Percentiles rank a stretch among this genome's conserved stretches.
These are phyloP conservation scores for Candida khao-thaluensis DNA, from an alignment of 805 yeast species.

Conservation along the genomic window DNA sequence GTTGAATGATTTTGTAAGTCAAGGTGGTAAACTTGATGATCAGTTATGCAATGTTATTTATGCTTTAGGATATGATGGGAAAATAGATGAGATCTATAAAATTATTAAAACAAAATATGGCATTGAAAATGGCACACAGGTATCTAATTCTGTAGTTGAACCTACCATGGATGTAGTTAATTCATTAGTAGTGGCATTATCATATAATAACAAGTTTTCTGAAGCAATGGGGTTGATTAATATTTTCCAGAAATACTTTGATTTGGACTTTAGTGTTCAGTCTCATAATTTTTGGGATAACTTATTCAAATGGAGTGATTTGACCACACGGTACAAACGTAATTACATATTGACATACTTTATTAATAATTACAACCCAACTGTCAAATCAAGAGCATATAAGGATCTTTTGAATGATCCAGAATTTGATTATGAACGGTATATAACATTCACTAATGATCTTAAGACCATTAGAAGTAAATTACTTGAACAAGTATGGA, in stretches of 20 bases:
- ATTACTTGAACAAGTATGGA: conserved; percentile 34
- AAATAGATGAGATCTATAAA: conserved; percentile 20
- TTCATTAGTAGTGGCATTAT: conserved; percentile 31
- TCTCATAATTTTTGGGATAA: conserved; percentile 36
- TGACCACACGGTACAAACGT: conserved; percentile 30
- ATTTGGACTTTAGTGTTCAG: conserved; percentile 17
- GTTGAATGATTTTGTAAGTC: conserved; percentile 9
- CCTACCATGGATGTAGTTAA: conserved; percentile 27
- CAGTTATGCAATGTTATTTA: conserved; percentile 30
- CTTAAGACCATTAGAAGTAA: conserved; percentile 26
- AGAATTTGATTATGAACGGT: conserved; percentile 41
- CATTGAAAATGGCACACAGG: conserved; percentile 24
- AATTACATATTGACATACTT: conserved; percentile 27
- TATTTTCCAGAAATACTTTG: conserved; percentile 32
- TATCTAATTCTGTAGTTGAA: conserved; percentile 4
- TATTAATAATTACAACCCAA: conserved; percentile 19
- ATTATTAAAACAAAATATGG: conserved; percentile 35
- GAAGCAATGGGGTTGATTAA: conserved; percentile 35
- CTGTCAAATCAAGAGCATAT: conserved; percentile 13
- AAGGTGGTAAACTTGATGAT: conserved; percentile 16
- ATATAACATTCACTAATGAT: conserved; percentile 24
- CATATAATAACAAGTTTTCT: conserved; percentile 31
- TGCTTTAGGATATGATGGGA: conserved; percentile 30
- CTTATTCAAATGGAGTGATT: conserved; percentile 38
- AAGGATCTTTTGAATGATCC: conserved; percentile 30